phyloP scores from a whole-genome alignment of 768 basidiomycete genomes.

The Pleurotus cornucopiae region DNA sequence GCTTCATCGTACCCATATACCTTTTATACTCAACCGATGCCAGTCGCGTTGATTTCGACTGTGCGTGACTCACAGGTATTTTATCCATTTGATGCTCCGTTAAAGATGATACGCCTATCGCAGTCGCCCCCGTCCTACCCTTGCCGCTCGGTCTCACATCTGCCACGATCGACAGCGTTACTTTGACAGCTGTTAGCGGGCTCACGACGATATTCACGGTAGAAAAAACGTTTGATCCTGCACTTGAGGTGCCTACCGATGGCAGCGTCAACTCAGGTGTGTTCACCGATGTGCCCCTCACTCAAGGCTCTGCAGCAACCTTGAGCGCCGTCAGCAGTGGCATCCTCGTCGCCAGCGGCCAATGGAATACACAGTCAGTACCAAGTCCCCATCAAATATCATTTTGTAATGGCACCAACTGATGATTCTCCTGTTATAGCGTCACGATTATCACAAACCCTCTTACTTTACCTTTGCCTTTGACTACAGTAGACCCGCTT shows the following conservation, averaged over 20 bases:
- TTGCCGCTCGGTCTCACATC: neutral
- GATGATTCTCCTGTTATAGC: neutral
- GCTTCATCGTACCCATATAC: neutral
- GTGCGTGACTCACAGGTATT: neutral
- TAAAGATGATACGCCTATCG: too few relatives aligned
- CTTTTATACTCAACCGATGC: neutral
- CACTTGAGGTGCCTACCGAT: neutral
- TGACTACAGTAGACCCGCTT: neutral
- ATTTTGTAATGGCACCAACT: neutral
- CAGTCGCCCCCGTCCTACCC: neutral
- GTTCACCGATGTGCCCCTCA: neutral
- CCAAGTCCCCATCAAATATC: neutral
- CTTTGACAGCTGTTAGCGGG: neutral
- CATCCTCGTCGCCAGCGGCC: neutral
- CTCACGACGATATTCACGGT: neutral
- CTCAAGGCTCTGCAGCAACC: neutral
- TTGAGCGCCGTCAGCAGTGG: neutral
- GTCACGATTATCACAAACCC: neutral
- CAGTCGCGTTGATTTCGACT: neutral
- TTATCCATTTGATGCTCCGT: too few relatives aligned
- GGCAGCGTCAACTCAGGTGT: conserved; percentile 1
- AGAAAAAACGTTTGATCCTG: neutral
- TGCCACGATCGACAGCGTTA: neutral
- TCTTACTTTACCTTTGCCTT: neutral
- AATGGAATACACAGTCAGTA: neutral